Evolutionary conservation across 78 protist genomes (phyloP), one percentile per base, ranked within the genome.

Genomic region (Dictyostelium firmibasis): DNA sequence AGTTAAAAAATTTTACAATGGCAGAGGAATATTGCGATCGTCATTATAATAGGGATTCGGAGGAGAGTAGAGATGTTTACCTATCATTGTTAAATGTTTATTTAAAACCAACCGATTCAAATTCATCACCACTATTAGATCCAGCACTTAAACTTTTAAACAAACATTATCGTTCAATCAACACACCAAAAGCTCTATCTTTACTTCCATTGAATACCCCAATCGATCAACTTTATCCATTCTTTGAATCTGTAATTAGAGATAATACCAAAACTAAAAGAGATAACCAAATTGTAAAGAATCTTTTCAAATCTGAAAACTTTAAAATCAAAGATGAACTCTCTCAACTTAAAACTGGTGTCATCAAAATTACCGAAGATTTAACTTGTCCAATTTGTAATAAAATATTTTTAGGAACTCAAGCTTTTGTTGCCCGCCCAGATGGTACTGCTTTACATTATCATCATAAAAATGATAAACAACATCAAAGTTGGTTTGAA

Each of bases 1-100:
- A 84, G 20, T 67, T 96, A 44, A 77, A 86, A 14, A 92, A 96
- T 29, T 79, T 50, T 23, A 10, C 41, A n/a, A 81, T 79, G 95
- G 97, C 97, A 0, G 97, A 91, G 10, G 97, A 95, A 27, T 96
- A 96, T 72, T 96, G 97, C 33, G 85, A 70, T 78, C 72, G 72
- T 70, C 50, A 85, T 62, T 96, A 96, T 43, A 81, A 84, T 70
- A 67, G 62, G 6, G 97, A 96, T 14, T 62, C 77, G 16, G 95
- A 96, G 14, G 96, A 91, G 9, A 10, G 83, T 27, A 78, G 70
- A 47, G 97, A 96, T 60, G 97, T 96, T 35, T 96, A 91, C 70
- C 50, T 96, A 2, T 81, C 93, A 4, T 88, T 96, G 20, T 70
- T 96, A 64, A 81, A 96, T 41, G 97, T 96, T 9, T 96, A 96